Evolutionary conservation across 2,329 filamentous ascomycete species (phyloP), one percentile per base, ranked within the genome.

Genomic region (Exophiala phaeomuriformis): DNA sequence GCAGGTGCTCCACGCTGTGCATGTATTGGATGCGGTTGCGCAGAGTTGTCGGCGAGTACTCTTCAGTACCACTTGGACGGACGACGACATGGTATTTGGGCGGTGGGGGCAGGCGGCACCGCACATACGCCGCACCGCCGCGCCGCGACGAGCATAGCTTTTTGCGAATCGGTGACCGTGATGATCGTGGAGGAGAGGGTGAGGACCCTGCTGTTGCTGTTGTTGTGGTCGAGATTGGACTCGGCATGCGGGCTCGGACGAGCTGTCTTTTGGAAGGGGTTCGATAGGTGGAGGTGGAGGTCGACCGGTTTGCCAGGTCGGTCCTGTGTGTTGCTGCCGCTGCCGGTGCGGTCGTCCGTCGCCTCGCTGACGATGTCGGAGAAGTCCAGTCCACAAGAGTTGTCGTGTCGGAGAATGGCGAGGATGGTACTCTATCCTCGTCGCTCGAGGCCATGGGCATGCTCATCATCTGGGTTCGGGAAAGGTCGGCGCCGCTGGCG

Each of bases 1-100:
- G 53, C 12, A 73, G 63, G 53, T 69, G 64, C 19, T 53, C n/a
- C 19, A 70, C 53, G 49, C 57, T 54, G 12, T 40, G 43, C 33
- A 51, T 32, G 45, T 57, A 56, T 32, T 47, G 52, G 28, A 46
- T 30, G 12, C 39, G 41, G 8, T 48, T 35, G 33, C 46, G 54
- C 9, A 37, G 42, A 9, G 51, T 48, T 4, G 37, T 43, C 1
- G 54, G 50, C 9, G 57, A 51, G n/a, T 55, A 8, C 7, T 39
- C 9, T 9, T 48, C 10, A 9, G 31, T 28, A 27, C 12, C n/a
- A 10, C 28, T 47, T 12, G 10, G 39, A 39, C 33, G 42, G 30
- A 56, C 55, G 12, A 48, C 50, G 36, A 58, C 50, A 12, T 60
- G 55, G 37, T 58, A 56, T 43, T 51, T 45, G 4, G 57, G 53